Evolutionary conservation across 2,329 filamentous ascomycete genomes (phyloP), one percentile per base, ranked within the genome.

Genomic region (Hymenoscyphus albidus): DNA sequence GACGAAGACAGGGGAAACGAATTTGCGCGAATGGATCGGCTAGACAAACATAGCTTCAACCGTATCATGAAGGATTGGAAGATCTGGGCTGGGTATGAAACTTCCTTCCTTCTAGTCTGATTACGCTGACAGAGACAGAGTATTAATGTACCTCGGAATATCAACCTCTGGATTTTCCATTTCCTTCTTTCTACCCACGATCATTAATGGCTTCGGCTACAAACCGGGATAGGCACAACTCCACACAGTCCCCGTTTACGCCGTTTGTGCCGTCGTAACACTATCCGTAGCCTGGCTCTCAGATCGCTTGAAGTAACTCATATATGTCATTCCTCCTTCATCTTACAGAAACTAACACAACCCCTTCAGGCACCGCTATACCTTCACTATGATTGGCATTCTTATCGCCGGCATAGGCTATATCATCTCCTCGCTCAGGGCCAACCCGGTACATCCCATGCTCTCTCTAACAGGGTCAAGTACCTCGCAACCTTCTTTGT

Each of bases 401-500:
- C 22, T 54, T 1, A 27, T 72, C 32, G 64, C 56, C 14, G 51
- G 42, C 6, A 62, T 68, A 40, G 70, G 69, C 9, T 71, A 69
- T 35, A 63, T 68, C n/a, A 61, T 67, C 18, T 64, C 32, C 63
- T 67, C 18, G 61, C 12, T 44, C 60, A 58, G 31, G 58, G 13
- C 38, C 85, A 3, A 79, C 81, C 3, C 16, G 79, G 80, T 7
- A 81, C 92, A 0, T 2, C 48, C 18, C 18, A 27, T 3, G 10
- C 22, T 22, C 48, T 54, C 18, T 22, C 48, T 27, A 54, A 54
- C 18, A 82, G 81, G 0, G 86, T 93, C 0, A 88, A 91, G 73
- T 97, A 97, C 74, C 89, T 87, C 0, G 92, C 89, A 0, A 89
- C 86, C 0, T 97, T 95, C 76, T 80, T 96, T 0, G 91, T 89